Conservation (phyloP, 495 filamentous ascomycete genomes). For the Haplographium delicatum region DNA sequence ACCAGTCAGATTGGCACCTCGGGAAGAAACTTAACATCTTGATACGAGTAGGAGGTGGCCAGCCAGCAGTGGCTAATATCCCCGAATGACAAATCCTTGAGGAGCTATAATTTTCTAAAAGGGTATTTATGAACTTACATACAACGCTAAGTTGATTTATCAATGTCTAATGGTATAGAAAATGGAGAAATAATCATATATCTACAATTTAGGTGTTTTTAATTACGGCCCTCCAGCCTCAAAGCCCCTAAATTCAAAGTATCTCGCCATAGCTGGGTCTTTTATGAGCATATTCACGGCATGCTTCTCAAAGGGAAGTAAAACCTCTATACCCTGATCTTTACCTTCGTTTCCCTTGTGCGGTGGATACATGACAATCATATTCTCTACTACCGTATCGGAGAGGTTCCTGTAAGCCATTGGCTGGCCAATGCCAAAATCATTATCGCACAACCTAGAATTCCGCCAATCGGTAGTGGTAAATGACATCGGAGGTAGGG, state of each 20-base stretch:
- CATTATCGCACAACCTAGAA: neutral
- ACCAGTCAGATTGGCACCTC: too few species aligned
- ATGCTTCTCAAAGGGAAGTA: slow-evolving; percentile 35
- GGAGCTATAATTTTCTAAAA: too few species aligned
- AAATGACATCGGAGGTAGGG: neutral
- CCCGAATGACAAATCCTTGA: too few species aligned
- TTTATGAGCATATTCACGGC: slow-evolving; percentile 29
- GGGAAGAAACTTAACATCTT: too few species aligned
- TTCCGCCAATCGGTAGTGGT: neutral
- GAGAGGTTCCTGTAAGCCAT: slow-evolving; percentile 27
- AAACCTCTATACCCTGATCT: slow-evolving; percentile 41
- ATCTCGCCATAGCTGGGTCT: slow-evolving; percentile 35
- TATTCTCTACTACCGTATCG: slow-evolving; percentile 26
- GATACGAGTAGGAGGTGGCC: too few species aligned
- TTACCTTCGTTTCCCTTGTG: slow-evolving; percentile 15
- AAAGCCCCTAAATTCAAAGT: slow-evolving; percentile 39
- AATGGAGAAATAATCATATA: too few species aligned
- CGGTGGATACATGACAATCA: slow-evolving; percentile 29
- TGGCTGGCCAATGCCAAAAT: slow-evolving; percentile 17
- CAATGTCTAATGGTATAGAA: too few species aligned
- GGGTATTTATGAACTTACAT: too few species aligned
- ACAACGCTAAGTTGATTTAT: too few species aligned
- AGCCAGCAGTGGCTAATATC: too few species aligned
- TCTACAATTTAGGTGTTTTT: too few species aligned
- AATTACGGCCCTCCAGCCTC: too few species aligned